Evolutionary conservation across 345 rosid species (phyloP), one percentile per base, ranked within the genome.

Genomic region (Heritiera fomes): DNA sequence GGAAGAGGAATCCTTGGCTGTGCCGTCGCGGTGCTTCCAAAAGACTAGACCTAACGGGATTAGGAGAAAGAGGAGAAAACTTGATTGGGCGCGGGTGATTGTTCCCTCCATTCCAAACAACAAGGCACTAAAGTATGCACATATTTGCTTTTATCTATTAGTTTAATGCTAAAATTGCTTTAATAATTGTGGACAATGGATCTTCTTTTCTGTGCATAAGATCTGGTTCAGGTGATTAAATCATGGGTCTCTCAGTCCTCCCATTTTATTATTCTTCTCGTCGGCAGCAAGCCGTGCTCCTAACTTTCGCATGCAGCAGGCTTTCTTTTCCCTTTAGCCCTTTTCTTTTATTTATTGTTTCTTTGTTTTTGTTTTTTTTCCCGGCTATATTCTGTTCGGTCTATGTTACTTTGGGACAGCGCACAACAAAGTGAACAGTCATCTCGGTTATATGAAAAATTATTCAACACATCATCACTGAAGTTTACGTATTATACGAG

Each of bases 61-160:
- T 80, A 83, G 70, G 75, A 32, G 30, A 53, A n/a, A 18, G 20
- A 28, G 75, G 55, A 28, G 69, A 77, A 58, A 76, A 23, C 30
- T 82, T 78, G 81, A 79, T 85, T 71, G 49, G 52, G 84, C 82
- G 71, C 78, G 83, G 38, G 80, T 45, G 66, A 74, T 75, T 86
- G 89, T 84, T 88, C 89, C 91, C 88, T 82, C 85, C 89, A 71
- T 84, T 85, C 84, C 88, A 83, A 83, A 84, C 89, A 88, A 78
- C 58, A 84, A 62, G 81, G 80, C 81, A 76, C 75, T 80, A 86
- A 82, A 80, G 83, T 52, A 5, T 64, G 32, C 0, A 52, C 32
- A 6, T 3, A 23, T 34, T 34, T 34, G 38, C 0, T 7, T 13
- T 3, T 23, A 11, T 13, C n/a, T 50, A 17, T 45, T 77, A 3